These are phyloP conservation scores for Populus trichocarpa DNA, from an alignment of 441 rosid species.

Conservation along the genomic window DNA sequence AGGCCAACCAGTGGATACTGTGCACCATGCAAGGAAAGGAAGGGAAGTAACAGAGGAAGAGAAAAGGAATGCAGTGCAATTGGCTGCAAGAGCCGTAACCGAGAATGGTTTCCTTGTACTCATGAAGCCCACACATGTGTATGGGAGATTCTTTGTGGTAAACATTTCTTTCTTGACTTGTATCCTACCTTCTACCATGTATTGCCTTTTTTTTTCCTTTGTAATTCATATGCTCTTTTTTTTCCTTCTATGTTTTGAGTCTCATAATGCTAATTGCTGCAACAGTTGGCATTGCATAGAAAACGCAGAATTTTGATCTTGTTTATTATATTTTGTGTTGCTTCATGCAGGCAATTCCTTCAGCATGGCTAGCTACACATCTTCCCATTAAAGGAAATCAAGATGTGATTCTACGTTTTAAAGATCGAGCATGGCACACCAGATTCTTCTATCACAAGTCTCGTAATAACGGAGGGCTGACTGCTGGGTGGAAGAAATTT, in stretches of 20 bases:
- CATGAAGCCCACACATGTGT: slow-evolving; percentile 32
- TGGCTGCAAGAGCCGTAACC: slow-evolving; percentile 21
- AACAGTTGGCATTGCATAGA: neutral
- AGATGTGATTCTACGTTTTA: slow-evolving; percentile 32
- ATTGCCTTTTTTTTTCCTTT: neutral
- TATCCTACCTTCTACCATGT: neutral
- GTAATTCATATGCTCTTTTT: neutral
- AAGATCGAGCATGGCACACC: slow-evolving; percentile 32
- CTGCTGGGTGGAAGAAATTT: slow-evolving; percentile 45
- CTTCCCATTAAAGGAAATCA: slow-evolving; percentile 23
- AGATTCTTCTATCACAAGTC: slow-evolving; percentile 15
- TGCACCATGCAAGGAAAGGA: neutral
- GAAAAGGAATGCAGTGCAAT: slow-evolving; percentile 12
- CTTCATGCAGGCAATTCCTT: slow-evolving; percentile 33
- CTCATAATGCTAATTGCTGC: neutral
- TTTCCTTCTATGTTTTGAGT: too few relatives aligned
- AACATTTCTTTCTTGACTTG: neutral
- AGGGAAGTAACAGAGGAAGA: slow-evolving; percentile 20
- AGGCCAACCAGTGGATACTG: neutral
- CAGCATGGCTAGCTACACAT: slow-evolving; percentile 31
- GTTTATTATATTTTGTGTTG: slow-evolving; percentile 4
- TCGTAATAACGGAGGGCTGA: slow-evolving; percentile 32
- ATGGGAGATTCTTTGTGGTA: slow-evolving; percentile 26
- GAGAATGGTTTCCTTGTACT: slow-evolving; percentile 22
- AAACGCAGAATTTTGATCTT: neutral